A percentile compares a stretch with the other conserved stretches of the same genome.
Evolutionary conservation across 495 filamentous ascomycete species (phyloP).

Genomic region (Aspergillus conjunctus): DNA sequence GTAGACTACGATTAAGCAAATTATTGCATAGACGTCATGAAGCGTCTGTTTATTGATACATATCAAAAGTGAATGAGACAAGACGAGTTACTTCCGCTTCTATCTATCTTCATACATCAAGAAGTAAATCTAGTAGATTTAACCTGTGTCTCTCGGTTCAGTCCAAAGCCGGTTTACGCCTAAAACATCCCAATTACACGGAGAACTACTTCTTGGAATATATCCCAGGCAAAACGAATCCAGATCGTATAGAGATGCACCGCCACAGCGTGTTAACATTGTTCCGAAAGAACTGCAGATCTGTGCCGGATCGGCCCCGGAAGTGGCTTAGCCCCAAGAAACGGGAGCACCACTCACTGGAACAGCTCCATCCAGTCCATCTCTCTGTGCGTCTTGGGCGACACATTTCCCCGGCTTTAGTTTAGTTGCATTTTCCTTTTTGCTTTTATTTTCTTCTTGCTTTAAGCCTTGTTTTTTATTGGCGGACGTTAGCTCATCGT

Average conservation of each 20-base stretch:
- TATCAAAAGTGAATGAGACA: too few species aligned
- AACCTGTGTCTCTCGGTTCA: too few species aligned
- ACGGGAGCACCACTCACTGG: conserved; percentile 22
- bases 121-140: too few species aligned
- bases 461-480: not conserved
- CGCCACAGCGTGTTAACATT: conserved; percentile 44
- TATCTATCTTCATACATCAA: too few species aligned
- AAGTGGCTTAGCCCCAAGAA: conserved; percentile 35
- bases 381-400: conserved; percentile 1
- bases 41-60: too few species aligned
- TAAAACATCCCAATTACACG: too few species aligned
- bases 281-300: conserved; percentile 25
- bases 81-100: too few species aligned
- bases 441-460: conserved; percentile 2
- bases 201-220: too few species aligned
- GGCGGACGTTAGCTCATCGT: not conserved
- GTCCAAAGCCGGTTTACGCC: too few species aligned
- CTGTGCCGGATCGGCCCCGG: conserved; percentile 40
- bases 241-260: conserved; percentile 19
- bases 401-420: conserved; percentile 1
- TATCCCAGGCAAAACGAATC: too few species aligned
- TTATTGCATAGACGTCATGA: too few species aligned
- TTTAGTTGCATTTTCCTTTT: conserved; percentile 1
- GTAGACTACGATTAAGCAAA: too few species aligned
- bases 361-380: conserved; percentile 11